These are phyloP conservation scores for Mortierella sp. DNA, from an alignment of 371 early-diverging fungal species.

Conservation along the genomic window DNA sequence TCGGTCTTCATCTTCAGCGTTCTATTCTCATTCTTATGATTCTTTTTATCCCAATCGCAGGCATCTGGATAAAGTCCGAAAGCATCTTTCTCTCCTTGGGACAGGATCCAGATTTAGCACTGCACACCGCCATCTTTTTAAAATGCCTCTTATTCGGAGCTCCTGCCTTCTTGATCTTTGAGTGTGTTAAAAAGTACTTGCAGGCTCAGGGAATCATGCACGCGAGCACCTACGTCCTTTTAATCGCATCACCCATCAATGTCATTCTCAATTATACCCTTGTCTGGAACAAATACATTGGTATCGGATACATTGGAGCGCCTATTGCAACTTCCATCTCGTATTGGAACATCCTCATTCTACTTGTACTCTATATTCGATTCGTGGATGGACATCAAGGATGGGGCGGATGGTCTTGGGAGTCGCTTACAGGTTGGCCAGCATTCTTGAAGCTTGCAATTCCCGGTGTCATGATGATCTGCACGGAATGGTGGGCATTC, in stretches of 20 bases:
- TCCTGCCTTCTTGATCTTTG: slow-evolving; percentile 81
- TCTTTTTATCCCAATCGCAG: slow-evolving; percentile 77
- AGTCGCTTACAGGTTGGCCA: slow-evolving; percentile 72
- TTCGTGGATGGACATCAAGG: slow-evolving; percentile 76
- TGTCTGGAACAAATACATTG: slow-evolving; percentile 75
- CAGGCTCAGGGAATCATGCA: slow-evolving; percentile 90
- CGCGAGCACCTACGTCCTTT: slow-evolving; percentile 78
- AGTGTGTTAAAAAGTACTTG: slow-evolving; percentile 84
- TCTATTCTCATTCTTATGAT: slow-evolving; percentile 78
- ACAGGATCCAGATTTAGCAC: slow-evolving; percentile 68
- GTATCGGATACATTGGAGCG: slow-evolving; percentile 87
- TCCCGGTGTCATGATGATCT: slow-evolving; percentile 78
- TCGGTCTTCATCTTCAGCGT: slow-evolving; percentile 88
- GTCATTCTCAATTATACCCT: slow-evolving; percentile 78
- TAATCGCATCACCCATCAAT: slow-evolving; percentile 82
- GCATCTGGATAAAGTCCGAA: slow-evolving; percentile 81
- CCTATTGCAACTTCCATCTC: slow-evolving; percentile 84
- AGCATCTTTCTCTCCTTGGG: slow-evolving; percentile 63
- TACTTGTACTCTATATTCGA: slow-evolving; percentile 73
- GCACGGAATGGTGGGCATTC: slow-evolving; percentile 82
- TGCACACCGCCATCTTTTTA: slow-evolving; percentile 71
- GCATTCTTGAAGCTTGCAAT: slow-evolving; percentile 79
- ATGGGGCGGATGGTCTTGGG: slow-evolving; percentile 91
- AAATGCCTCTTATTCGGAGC: slow-evolving; percentile 76
- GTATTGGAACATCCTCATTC: slow-evolving; percentile 75